phyloP scores from a whole-genome alignment of 306 rosid species.

The Medicago arabica region DNA sequence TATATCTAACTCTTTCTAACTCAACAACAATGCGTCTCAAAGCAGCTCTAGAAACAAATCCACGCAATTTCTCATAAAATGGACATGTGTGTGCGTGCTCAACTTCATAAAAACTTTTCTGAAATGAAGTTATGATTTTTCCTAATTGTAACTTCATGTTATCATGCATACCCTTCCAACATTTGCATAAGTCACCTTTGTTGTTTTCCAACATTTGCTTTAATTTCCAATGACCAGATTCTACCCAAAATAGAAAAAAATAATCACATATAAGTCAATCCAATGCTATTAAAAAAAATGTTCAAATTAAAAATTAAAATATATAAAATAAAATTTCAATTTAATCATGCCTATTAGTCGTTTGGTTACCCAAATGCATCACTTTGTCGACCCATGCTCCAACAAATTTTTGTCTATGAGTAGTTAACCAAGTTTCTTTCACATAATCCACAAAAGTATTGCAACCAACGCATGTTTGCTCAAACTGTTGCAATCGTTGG shows the following conservation, averaged over 20 bases:
- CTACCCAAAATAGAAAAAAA: background rate
- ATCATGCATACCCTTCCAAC: background rate
- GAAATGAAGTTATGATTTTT: background rate
- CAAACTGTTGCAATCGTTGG: background rate
- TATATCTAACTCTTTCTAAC: background rate
- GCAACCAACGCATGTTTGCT: background rate
- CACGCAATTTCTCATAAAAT: background rate
- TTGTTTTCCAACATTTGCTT: background rate
- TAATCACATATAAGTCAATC: too few relatives aligned
- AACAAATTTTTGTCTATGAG: too few relatives aligned
- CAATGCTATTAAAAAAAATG: background rate
- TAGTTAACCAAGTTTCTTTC: background rate
- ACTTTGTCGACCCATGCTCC: background rate
- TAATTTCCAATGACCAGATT: background rate
- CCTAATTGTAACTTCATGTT: background rate
- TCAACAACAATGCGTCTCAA: background rate
- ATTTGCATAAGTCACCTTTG: background rate
- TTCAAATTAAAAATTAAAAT: too few relatives aligned
- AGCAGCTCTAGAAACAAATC: background rate
- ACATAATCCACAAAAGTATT: background rate
- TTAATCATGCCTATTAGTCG: background rate
- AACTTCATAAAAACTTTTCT: background rate
- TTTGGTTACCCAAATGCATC: background rate
- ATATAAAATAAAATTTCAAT: too few relatives aligned
- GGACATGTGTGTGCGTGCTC: background rate